Evolutionary conservation across 148 eudicot genomes (phyloP), one percentile per base, ranked within the genome.

Genomic region (Rhododendron vialii): DNA sequence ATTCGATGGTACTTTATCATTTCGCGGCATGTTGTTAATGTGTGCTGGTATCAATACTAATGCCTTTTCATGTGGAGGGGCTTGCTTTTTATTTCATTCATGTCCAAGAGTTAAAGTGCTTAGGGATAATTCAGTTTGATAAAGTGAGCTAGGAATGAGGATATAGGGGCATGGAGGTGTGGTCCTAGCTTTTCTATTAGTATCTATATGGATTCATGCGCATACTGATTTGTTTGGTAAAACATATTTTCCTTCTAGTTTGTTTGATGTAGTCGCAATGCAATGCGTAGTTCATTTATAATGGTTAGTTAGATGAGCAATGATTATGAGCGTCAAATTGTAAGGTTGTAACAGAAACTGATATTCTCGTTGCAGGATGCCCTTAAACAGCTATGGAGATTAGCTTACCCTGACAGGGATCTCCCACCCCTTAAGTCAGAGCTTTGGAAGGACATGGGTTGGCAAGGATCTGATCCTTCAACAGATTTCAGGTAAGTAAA

Each of bases 391-490:
- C 91, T 98, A 78, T 98, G 99, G 99, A 91, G 92, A 88, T 87
- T 92, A 88, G 95, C 98, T 85, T 98, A 91, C 89, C 99, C 99
- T 77, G 88, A 88, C 78, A 94, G 98, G 85, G 95, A 89, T 76
- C 88, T 95, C 85, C 98, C 98, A 41, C 87, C 95, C 86, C 97
- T 98, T 84, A 95, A 94, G 89, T 95, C 99, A 35, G 98, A 98
- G 90, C 96, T 94, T 84, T 98, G 99, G 99, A 98, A 98, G 88
- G 99, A 98, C 84, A 98, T 98, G 99, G 99, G 99, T 47, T 98
- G 99, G 99, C 99, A 98, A 92, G 99, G 99, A 88, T 85, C 93
- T 57, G 98, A 98, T 87, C 99, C 99, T 85, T 93, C 98, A 57
- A 98, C 99, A 18, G 99, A 95, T 88, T 98, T 98, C 89, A 95